Base-by-base conservation (phyloP, 2,329 filamentous ascomycete genomes). In the Colletotrichum brevisporum region DNA sequence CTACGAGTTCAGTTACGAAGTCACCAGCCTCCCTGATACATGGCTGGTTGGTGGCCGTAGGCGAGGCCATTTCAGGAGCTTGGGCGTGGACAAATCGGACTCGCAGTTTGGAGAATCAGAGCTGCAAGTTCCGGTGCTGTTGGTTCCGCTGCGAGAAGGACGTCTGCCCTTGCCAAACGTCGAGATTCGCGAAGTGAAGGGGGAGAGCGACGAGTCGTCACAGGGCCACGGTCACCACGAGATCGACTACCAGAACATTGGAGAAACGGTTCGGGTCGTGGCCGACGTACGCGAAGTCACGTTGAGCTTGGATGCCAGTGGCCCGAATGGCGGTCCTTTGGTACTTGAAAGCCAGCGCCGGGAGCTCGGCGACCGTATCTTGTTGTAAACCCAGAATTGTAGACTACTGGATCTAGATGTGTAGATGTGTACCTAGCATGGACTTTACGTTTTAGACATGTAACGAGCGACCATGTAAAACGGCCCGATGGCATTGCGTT, bases 11-110 rank as follows among this genome's bases (percentile, higher is more conserved):
- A 90, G 91, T 72, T 97, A 96, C 79, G 95, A 97, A 73, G 85
- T 98, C 24, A 89, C 90, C 15, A 91, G 91, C 1, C 89, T 90
- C 16, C 82, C 88, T 2, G 94, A 95, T 47, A 86, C 89, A 0
- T 98, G 95, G 95, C 88, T 98, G 1, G 83, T 98, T 3, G 95
- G 94, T 24, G 95, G 95, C 0, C 89, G 92, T 51, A 88, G 93
- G 56, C 92, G 93, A 72, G 93, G 92, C 0, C 92, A 94, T 75
- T 97, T 97, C 75, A 86, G 86, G 6, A 89, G 91, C 36, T 85
- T 88, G 0, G 73, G 75, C 3, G 69, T 71, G 10, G 67, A 69
- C 5, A 70, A 60, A 5, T 78, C 83, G 2, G 80, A 84, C 16
- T 81, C 79, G n/a, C 58, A 53, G 64, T 67, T 58, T 27, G 63